A percentile compares a stretch with the other conserved stretches of the same genome.
Conservation (phyloP, 2,329 filamentous ascomycete species). For the Chrysoporthe austroafricana region DNA sequence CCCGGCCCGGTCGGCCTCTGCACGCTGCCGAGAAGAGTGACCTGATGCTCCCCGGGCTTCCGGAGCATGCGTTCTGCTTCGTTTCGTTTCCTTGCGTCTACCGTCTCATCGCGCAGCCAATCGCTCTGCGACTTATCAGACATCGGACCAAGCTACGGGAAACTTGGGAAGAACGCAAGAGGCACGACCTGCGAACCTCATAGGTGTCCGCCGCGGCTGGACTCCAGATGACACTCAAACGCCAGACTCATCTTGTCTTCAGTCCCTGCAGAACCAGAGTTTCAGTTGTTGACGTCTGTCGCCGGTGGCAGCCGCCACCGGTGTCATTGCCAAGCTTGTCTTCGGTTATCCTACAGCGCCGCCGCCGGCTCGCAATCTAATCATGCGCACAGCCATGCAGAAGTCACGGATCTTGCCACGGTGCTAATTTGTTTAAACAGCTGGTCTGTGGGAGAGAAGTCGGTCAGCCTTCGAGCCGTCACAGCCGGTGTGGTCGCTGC, state of each 20-base stretch:
- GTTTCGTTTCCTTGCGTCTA: slow-evolving; percentile 22
- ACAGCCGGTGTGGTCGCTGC: slow-evolving; percentile 28
- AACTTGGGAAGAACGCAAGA: slow-evolving; percentile 23
- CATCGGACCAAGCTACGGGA: slow-evolving; percentile 12
- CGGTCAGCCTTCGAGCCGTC: neutral
- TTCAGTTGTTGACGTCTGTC: slow-evolving; percentile 24
- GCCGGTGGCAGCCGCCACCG: slow-evolving; percentile 24
- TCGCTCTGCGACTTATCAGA: slow-evolving; percentile 22
- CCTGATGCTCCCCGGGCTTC: slow-evolving; percentile 1
- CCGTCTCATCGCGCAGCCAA: slow-evolving; percentile 26
- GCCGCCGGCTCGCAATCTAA: neutral
- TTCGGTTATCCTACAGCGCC: neutral
- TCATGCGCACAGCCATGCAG: neutral
- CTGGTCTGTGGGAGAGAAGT: neutral
- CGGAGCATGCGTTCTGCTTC: slow-evolving; percentile 9
- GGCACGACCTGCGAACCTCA: slow-evolving; percentile 20
- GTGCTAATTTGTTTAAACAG: neutral
- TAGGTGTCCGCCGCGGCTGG: slow-evolving; percentile 13
- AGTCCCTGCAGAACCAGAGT: slow-evolving; percentile 19
- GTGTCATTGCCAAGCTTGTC: slow-evolving; percentile 18
- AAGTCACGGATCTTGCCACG: neutral
- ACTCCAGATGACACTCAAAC: slow-evolving; percentile 26
- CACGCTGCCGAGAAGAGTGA: slow-evolving; percentile 7
- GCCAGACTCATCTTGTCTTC: slow-evolving; percentile 27
- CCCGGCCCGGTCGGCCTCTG: slow-evolving; percentile 3